A percentile compares a stretch with the other conserved stretches of the same genome.
Conservation (phyloP, 2,329 filamentous ascomycete genomes). For the Diplodia sapinea region DNA sequence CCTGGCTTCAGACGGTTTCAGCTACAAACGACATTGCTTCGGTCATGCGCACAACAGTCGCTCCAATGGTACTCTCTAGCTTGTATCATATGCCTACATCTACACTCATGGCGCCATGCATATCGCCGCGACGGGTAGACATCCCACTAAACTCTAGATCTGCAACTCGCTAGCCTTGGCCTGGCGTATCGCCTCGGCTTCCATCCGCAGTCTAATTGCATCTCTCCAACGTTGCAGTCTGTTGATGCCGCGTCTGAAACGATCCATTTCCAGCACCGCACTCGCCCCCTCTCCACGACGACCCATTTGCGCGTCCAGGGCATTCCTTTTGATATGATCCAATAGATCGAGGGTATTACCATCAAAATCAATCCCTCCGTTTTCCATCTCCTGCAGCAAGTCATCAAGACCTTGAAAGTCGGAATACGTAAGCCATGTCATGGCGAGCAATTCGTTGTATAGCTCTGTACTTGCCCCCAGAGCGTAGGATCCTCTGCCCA, state of each 20-base stretch:
- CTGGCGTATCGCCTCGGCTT: constrained; percentile 34
- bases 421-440: constrained; percentile 66
- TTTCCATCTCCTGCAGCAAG: constrained; percentile 69
- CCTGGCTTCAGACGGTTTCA: too few species aligned
- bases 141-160: not conserved
- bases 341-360: constrained; percentile 52
- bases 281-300: constrained; percentile 39
- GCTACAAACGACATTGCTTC: not conserved
- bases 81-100: not conserved
- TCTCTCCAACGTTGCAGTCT: constrained; percentile 44
- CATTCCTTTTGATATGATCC: constrained; percentile 43
- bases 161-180: constrained; percentile 22
- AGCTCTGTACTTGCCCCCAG: constrained; percentile 73
- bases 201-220: constrained; percentile 40
- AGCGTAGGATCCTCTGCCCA: constrained; percentile 73
- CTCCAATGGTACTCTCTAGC: not conserved
- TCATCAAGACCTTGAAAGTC: constrained; percentile 62
- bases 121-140: not conserved
- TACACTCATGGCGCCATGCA: not conserved
- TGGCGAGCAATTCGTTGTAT: constrained; percentile 69
- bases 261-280: constrained; percentile 46
- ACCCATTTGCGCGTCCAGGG: constrained; percentile 37
- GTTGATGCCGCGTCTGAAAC: constrained; percentile 40
- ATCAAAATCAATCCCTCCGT: constrained; percentile 66
- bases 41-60: not conserved